Base-by-base conservation (phyloP, 78 protist genomes). In the Planoprotostelium fungivorum region DNA sequence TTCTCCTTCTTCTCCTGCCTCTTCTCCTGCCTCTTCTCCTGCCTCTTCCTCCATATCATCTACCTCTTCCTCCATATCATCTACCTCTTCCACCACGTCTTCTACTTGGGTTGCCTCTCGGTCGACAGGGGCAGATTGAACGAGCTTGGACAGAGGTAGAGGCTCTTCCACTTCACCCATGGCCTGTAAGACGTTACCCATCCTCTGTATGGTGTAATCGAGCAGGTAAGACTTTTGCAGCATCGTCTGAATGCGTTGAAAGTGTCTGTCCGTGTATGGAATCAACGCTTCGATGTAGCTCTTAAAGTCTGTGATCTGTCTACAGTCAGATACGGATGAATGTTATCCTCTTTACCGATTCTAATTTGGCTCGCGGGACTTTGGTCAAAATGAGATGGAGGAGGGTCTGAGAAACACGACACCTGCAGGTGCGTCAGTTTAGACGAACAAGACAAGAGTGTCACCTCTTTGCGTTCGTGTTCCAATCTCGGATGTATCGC, bases 261-360 rank as follows among this genome's bases (percentile, higher is more conserved):
- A 85, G 91, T 97, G 98, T 86, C 97, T 90, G 86, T 97, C 96
- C 0, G 97, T 93, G 90, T 97, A 97, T n/a, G 98, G 97, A 34
- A 97, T 88, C 28, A 97, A 36, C 38, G 97, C 91, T 83, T 95
- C 92, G 9, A 92, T 51, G 37, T 28, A 88, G 1, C 36, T 87
- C 39, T n/a, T 94, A 87, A 9, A 90, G n/a, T 63, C 88, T 90
- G 16, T 87, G 34, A 35, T 90, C 88, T 85, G 36, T 85, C 37
- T 25, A 36, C 5, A 51, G 73, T 51, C 31, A 25, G 73, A 25
- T 16, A 51, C 5, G 16, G 73, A 51, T 51, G 73, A 51, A 5
- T 25, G 73, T 51, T 51, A 16, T 51, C 5, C 31, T n/a, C n/a
- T 25, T 51, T 10, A 84, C 83, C 91, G 1, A 34, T 1, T 38